These are phyloP conservation scores for Kwoniella heveanensis DNA, from an alignment of 768 basidiomycete species.

Conservation along the genomic window DNA sequence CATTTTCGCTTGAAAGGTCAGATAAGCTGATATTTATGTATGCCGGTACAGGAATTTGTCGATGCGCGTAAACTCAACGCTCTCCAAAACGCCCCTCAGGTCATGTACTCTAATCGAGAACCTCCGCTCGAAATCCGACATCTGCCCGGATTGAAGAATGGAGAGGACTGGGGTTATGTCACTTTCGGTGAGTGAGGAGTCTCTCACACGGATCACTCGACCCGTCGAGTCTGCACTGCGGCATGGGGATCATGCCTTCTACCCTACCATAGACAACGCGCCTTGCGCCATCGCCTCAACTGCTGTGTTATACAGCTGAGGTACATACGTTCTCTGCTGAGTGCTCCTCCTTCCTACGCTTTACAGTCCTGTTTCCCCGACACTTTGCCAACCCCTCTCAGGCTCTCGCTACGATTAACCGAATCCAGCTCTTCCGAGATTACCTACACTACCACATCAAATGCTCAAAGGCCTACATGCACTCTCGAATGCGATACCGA, in stretches of 20 bases:
- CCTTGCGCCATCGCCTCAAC: too few species aligned
- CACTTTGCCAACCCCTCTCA: constrained; percentile 76
- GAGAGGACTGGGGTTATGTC: constrained; percentile 91
- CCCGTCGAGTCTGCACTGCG: too few species aligned
- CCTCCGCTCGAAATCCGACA: constrained; percentile 96
- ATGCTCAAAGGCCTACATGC: constrained; percentile 96
- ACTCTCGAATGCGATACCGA: constrained; percentile 90
- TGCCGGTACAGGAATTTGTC: constrained; percentile 79
- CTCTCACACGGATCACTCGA: too few species aligned
- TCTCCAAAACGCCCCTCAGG: constrained; percentile 95
- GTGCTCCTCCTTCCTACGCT: background rate
- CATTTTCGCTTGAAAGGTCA: too few species aligned
- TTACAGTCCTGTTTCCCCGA: constrained; percentile 83
- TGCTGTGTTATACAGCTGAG: background rate
- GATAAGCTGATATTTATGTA: background rate
- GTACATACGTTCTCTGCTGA: constrained; percentile 1
- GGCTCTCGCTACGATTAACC: constrained; percentile 81
- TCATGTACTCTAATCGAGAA: constrained; percentile 89
- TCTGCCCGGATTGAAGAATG: constrained; percentile 73
- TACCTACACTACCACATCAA: constrained; percentile 99
- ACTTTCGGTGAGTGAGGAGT: constrained; percentile 66
- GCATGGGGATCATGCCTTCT: too few species aligned
- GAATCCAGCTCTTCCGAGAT: constrained; percentile 94
- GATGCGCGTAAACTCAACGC: constrained; percentile 92
- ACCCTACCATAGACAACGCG: too few species aligned